Base-by-base conservation (phyloP, 441 rosid genomes). In the Adansonia rubrostipa region DNA sequence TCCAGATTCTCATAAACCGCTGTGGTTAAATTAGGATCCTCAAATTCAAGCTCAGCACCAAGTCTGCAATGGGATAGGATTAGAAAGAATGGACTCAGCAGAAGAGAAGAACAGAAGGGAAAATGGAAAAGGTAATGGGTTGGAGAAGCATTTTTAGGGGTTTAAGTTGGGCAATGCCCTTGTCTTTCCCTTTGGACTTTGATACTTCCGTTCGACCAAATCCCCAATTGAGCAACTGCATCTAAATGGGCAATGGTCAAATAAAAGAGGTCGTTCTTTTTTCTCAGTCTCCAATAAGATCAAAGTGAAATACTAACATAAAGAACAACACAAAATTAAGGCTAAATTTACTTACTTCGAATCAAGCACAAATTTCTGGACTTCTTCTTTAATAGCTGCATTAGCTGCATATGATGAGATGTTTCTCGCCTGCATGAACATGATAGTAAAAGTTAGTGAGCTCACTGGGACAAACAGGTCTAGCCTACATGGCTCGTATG, bases 331-430 rank as follows among this genome's bases (percentile, higher is more conserved):
- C 9, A 17, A 70, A 63, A 15, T 69, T 44, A 17, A 15, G 75
- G 73, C n/a, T 42, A 7, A 7, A 40, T 66, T 72, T 45, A 80
- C 94, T 92, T 90, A 92, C 99, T 91, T 92, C 51, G 97, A 91
- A 83, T 93, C 96, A 74, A 92, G 95, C 58, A 93, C 94, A 87
- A 93, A 84, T 83, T 90, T 91, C 88, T 93, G 96, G 81, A 93
- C 92, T 84, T 96, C 99, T 84, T 90, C 0, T 24, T 24, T 96
- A 80, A 96, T 93, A 62, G 97, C 94, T 65, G 98, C 91, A 87
- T 97, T 93, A 74, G 99, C 99, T 74, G 97, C 93, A 74, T 96
- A 93, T 28, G 93, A 77, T 33, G 95, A 90, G 69, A 89, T 91
- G 85, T 96, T 92, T 62, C 97, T 98, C 2, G 88, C 95, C 99